Base-by-base conservation (phyloP, 139 green algal genomes). In the Tetradesmus lagerheimii region DNA sequence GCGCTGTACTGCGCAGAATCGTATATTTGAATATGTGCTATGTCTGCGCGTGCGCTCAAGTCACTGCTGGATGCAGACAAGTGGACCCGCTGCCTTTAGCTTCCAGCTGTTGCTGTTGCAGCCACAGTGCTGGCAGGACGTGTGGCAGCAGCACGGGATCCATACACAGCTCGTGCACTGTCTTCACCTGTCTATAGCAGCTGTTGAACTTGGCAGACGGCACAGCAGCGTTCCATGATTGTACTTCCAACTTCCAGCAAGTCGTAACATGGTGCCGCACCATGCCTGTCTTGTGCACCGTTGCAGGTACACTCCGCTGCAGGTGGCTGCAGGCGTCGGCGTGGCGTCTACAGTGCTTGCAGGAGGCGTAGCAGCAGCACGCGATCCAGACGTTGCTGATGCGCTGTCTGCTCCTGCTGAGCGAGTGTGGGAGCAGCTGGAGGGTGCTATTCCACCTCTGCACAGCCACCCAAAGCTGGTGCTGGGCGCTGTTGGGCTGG, bases 281-380 rank as follows among this genome's bases (percentile, higher is more conserved):
- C 8, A 77, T 15, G 66, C 66, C 4, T 77, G 66, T 1, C 25
- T 77, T 34, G 16, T 25, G 6, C 38, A 2, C 27, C 14, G 18
- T 12, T 45, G 62, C 45, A 93, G 91, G 90, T 94, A 87, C 66
- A 90, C 91, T 14, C 75, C 88, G 37, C 64, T 80, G 41, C 93
- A 94, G 91, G 90, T 95, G 37, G 77, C 80, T 66, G 88, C 86
- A 34, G 86, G 87, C 66, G 93, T 91, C 12, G 91, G 87, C 34
- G 86, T 85, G 71, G 86, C 66, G 45, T 78, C 91, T 29, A 91
- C 85, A 4, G 84, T 78, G 37, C 78, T 84, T 0, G 91, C 83
- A 23, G 93, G 76, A 23, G 76, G 89, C 6, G 87, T 90, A 2
- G 87, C 84, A 14, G 93, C 93, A 39, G 89, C 92, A 1, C 81